phyloP scores from a whole-genome alignment of 2,329 filamentous ascomycete genomes.

The Catunica adiposa region DNA sequence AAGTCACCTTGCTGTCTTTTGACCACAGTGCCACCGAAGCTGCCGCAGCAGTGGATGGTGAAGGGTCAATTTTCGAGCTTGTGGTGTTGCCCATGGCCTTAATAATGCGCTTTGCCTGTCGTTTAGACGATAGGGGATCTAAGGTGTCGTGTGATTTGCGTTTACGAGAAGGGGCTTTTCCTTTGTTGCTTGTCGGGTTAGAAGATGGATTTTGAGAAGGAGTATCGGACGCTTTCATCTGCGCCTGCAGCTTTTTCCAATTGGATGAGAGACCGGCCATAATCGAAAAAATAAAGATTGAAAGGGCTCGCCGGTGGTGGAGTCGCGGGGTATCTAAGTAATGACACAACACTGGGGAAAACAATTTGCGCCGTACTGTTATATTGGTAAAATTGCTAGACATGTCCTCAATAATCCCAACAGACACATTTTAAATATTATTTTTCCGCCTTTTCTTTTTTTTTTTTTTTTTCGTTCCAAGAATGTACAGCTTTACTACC shows the following conservation, averaged over 20 bases:
- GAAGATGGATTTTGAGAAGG: slow-evolving; percentile 16
- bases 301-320: too few species aligned
- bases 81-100: slow-evolving; percentile 39
- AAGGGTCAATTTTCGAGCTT: slow-evolving; percentile 29
- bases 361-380: too few species aligned
- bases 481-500: background rate
- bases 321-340: background rate
- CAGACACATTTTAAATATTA: too few species aligned
- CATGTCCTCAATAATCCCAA: too few species aligned
- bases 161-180: slow-evolving; percentile 16
- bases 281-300: too few species aligned
- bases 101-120: slow-evolving; percentile 17
- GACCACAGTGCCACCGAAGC: slow-evolving; percentile 44
- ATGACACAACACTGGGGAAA: too few species aligned
- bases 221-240: slow-evolving; percentile 26
- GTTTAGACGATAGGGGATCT: slow-evolving; percentile 13
- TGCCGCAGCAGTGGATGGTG: slow-evolving; percentile 21
- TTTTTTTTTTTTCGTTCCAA: background rate
- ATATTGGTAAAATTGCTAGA: too few species aligned
- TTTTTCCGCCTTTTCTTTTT: too few species aligned
- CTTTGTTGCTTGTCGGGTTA: slow-evolving; percentile 18
- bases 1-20: slow-evolving; percentile 42
- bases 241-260: slow-evolving; percentile 62
- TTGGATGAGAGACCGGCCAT: slow-evolving; percentile 42
- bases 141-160: slow-evolving; percentile 9